Conservation (phyloP, 2,329 filamentous ascomycete genomes). For the Canariomyces notabilis region DNA sequence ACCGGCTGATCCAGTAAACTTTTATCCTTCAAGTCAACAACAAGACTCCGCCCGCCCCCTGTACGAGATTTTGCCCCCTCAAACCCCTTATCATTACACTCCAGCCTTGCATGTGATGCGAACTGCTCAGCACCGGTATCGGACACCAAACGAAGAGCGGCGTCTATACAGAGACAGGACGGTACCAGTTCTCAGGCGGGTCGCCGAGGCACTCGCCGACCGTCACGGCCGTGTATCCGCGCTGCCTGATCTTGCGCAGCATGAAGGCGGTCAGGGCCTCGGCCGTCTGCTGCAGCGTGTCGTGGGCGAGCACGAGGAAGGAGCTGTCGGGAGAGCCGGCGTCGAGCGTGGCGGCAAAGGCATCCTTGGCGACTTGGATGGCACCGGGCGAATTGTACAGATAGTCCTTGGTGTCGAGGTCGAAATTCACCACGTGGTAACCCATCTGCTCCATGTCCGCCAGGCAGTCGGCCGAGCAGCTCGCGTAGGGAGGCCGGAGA, state of each 20-base stretch:
- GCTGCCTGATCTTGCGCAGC: constrained; percentile 35
- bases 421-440: constrained; percentile 44
- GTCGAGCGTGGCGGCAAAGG: constrained; percentile 36
- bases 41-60: too few relatives aligned
- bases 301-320: constrained; percentile 43
- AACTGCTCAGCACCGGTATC: neutral
- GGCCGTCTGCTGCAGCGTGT: constrained; percentile 35
- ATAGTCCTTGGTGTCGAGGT: constrained; percentile 48
- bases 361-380: constrained; percentile 41
- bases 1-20: too few relatives aligned
- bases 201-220: constrained; percentile 55
- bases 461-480: constrained; percentile 23
- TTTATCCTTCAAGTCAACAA: too few relatives aligned
- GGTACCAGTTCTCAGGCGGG: constrained; percentile 28
- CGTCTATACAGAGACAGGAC: neutral
- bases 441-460: constrained; percentile 27
- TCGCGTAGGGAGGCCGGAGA: constrained; percentile 33
- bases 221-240: constrained; percentile 46
- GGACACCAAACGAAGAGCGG: neutral
- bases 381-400: constrained; percentile 35
- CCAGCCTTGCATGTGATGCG: neutral
- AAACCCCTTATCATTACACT: too few relatives aligned
- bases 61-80: too few relatives aligned
- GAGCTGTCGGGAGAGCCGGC: constrained; percentile 24
- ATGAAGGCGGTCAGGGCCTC: constrained; percentile 35